These are phyloP conservation scores for Pisolithus orientalis DNA, from an alignment of 768 basidiomycete species.

Conservation along the genomic window DNA sequence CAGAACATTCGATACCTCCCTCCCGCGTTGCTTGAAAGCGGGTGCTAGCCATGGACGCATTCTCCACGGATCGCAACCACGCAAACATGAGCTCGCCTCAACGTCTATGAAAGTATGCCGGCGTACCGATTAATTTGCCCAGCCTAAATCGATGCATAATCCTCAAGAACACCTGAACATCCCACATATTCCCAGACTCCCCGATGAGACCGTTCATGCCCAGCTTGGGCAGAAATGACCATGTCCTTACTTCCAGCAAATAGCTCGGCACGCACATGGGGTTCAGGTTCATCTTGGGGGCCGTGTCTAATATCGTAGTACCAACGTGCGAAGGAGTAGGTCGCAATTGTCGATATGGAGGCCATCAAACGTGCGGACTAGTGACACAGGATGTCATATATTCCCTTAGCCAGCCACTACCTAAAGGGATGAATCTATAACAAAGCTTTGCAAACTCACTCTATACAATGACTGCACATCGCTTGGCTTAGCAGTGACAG, in stretches of 20 bases:
- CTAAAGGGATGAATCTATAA: slow-evolving; percentile 72
- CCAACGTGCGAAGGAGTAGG: slow-evolving; percentile 94
- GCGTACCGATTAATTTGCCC: slow-evolving; percentile 84
- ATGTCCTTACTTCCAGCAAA: slow-evolving; percentile 95
- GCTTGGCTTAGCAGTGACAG: no score
- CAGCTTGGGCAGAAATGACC: slow-evolving; percentile 85
- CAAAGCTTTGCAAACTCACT: slow-evolving; percentile 97
- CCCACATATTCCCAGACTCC: slow-evolving; percentile 85
- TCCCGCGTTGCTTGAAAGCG: slow-evolving; percentile 78
- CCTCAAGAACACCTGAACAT: slow-evolving; percentile 86
- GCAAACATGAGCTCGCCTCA: neutral
- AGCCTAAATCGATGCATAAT: slow-evolving; percentile 87
- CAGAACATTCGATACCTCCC: slow-evolving; percentile 31
- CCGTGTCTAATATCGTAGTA: slow-evolving; percentile 82
- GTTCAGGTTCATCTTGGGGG: slow-evolving; percentile 80
- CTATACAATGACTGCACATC: slow-evolving; percentile 78
- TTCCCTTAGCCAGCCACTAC: slow-evolving; percentile 92
- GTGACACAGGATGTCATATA: slow-evolving; percentile 85
- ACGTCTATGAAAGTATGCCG: neutral
- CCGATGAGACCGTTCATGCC: slow-evolving; percentile 92
- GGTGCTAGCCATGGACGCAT: slow-evolving; percentile 72
- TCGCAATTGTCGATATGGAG: slow-evolving; percentile 99
- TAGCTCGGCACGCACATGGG: slow-evolving; percentile 92
- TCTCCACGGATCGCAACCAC: slow-evolving; percentile 84
- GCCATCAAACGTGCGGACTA: slow-evolving; percentile 79